Percentiles rank a stretch among this genome's conserved stretches.
These are phyloP conservation scores for Physcomitrium patens DNA, from an alignment of 225 moss, liverwort and hornwort species.

Conservation along the genomic window DNA sequence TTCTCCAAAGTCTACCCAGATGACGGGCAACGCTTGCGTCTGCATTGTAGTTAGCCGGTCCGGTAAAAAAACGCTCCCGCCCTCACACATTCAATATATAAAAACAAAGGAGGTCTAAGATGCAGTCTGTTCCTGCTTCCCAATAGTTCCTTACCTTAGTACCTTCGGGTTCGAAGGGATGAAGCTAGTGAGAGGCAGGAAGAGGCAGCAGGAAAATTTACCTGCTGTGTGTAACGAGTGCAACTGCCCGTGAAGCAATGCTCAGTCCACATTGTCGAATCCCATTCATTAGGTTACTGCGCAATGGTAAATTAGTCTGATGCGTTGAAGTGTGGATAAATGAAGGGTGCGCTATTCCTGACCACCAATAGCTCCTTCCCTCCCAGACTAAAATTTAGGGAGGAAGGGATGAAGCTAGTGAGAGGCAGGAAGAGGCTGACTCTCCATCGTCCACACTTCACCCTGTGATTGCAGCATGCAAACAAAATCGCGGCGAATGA, in stretches of 20 bases:
- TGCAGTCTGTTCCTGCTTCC: slow-evolving; percentile 44
- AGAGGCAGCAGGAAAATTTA: slow-evolving; percentile 25
- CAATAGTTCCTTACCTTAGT: slow-evolving; percentile 46
- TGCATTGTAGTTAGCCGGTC: too few species aligned
- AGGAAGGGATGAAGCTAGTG: slow-evolving; percentile 56
- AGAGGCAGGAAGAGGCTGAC: slow-evolving; percentile 55
- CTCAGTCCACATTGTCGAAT: not conserved
- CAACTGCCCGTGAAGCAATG: not conserved
- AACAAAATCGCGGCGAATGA: too few species aligned
- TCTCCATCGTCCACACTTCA: slow-evolving; percentile 12
- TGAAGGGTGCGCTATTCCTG: slow-evolving; percentile 48
- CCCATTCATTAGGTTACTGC: too few species aligned
- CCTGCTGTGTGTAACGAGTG: not conserved
- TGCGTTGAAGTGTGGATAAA: not conserved
- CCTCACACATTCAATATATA: too few species aligned
- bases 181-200: slow-evolving; percentile 64
- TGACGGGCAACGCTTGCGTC: too few species aligned
- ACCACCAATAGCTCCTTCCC: slow-evolving; percentile 62
- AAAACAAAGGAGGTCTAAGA: too few species aligned
- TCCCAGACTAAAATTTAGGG: slow-evolving; percentile 26
- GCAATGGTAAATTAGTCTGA: not conserved
- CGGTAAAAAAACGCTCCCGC: too few species aligned
- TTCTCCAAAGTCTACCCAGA: too few species aligned
- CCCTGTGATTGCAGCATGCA: not conserved
- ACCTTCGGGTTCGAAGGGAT: slow-evolving; percentile 35